Evolutionary conservation across 768 basidiomycete genomes (phyloP).

Genomic region (Serendipita vermifera): DNA sequence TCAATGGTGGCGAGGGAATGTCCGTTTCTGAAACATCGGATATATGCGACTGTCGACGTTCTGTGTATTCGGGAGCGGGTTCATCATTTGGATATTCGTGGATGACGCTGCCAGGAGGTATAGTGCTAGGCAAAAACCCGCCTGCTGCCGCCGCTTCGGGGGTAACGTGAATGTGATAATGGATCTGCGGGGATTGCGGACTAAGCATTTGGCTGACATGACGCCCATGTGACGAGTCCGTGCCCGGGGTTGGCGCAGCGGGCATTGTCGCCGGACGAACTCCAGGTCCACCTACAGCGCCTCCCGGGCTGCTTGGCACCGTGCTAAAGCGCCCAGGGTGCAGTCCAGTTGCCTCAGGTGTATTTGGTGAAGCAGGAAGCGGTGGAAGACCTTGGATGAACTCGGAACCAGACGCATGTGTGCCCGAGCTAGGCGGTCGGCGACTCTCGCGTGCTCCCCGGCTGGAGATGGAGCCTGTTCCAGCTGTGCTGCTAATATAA

Average conservation of each 20-base stretch:
- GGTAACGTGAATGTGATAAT: slow-evolving; percentile 4
- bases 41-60: not conserved
- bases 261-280: too few relatives aligned
- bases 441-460: not conserved
- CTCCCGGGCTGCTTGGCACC: too few relatives aligned
- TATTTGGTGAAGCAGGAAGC: too few relatives aligned
- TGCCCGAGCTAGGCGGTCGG: not conserved
- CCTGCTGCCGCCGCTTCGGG: not conserved
- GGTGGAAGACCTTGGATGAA: not conserved
- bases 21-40: too few relatives aligned
- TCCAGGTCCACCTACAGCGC: too few relatives aligned
- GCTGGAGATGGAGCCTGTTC: too few relatives aligned
- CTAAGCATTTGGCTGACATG: not conserved
- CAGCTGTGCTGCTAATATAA: not conserved
- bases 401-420: not conserved
- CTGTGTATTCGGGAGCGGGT: slow-evolving; percentile 1
- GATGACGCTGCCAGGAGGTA: slow-evolving; percentile 1
- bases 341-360: too few relatives aligned
- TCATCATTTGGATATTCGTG: slow-evolving; percentile 1
- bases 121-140: too few relatives aligned
- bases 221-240: too few relatives aligned
- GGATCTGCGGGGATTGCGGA: not conserved
- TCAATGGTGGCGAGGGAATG: too few relatives aligned
- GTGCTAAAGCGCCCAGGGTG: too few relatives aligned
- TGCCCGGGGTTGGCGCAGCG: too few relatives aligned